Evolutionary conservation across 345 rosid genomes (phyloP).

Genomic region (Cardamine occulta): DNA sequence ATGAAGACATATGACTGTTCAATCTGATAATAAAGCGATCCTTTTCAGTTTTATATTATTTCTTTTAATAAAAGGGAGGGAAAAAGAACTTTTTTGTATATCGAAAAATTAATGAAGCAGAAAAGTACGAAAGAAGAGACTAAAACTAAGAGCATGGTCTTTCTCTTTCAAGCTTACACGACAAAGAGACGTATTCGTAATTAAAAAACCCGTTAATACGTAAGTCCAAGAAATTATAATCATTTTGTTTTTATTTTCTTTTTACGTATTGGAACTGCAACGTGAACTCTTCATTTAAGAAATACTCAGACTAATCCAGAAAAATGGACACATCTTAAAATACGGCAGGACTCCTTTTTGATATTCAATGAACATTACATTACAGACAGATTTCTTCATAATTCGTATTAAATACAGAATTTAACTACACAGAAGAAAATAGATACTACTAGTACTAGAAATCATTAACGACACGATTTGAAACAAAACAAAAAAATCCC

Average conservation of each 20-base stretch:
- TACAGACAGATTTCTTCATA: neutral
- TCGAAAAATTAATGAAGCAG: conserved; percentile 34
- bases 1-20: conserved; percentile 36
- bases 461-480: conserved; percentile 2
- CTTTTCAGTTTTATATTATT: neutral
- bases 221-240: conserved; percentile 11
- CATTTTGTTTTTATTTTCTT: neutral
- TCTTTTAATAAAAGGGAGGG: neutral
- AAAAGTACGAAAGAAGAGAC: conserved; percentile 29
- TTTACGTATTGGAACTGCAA: conserved; percentile 17
- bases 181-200: conserved; percentile 43
- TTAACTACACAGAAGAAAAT: neutral
- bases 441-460: neutral
- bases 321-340: neutral
- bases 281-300: conserved; percentile 3
- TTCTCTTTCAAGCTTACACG: conserved; percentile 41
- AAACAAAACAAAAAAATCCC: neutral
- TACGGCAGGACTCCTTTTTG: neutral
- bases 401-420: neutral
- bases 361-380: neutral
- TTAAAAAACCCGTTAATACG: conserved; percentile 4
- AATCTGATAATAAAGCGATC: conserved; percentile 29
- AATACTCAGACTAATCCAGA: conserved; percentile 1
- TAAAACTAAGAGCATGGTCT: conserved; percentile 25
- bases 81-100: neutral